Conservation (phyloP, 495 filamentous ascomycete genomes). For the Aspergillus egyptiacus region DNA sequence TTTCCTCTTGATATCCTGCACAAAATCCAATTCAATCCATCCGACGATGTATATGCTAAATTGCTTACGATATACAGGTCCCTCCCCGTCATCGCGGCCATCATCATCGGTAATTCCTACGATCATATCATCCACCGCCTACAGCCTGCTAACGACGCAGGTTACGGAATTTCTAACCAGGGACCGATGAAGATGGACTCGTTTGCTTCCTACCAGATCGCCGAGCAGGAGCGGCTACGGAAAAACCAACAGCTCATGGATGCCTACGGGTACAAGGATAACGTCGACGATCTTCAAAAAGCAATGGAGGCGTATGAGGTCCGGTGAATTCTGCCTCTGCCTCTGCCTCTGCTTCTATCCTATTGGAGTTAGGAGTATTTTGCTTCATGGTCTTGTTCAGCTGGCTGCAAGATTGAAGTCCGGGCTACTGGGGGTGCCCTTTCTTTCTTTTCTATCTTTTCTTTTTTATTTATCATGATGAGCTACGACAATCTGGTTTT, state of each 20-base stretch:
- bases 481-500: too few species aligned
- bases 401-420: background rate
- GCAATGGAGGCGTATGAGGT: slow-evolving; percentile 51
- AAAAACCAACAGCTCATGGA: slow-evolving; percentile 41
- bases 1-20: background rate
- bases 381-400: background rate
- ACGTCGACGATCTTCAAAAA: slow-evolving; percentile 50
- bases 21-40: background rate
- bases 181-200: slow-evolving; percentile 12
- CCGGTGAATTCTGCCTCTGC: slow-evolving; percentile 2
- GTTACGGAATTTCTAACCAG: slow-evolving; percentile 28
- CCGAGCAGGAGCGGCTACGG: slow-evolving; percentile 32
- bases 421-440: too few species aligned
- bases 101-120: slow-evolving; percentile 26
- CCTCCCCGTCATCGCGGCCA: slow-evolving; percentile 28
- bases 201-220: slow-evolving; percentile 8
- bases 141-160: slow-evolving; percentile 11
- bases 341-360: background rate
- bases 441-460: background rate
- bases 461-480: too few species aligned
- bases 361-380: background rate
- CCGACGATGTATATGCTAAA: too few species aligned
- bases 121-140: background rate
- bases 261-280: slow-evolving; percentile 55
- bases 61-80: slow-evolving; percentile 18